Evolutionary conservation across 2,329 filamentous ascomycete species (phyloP).

Genomic region (Cryphonectria parasitica): DNA sequence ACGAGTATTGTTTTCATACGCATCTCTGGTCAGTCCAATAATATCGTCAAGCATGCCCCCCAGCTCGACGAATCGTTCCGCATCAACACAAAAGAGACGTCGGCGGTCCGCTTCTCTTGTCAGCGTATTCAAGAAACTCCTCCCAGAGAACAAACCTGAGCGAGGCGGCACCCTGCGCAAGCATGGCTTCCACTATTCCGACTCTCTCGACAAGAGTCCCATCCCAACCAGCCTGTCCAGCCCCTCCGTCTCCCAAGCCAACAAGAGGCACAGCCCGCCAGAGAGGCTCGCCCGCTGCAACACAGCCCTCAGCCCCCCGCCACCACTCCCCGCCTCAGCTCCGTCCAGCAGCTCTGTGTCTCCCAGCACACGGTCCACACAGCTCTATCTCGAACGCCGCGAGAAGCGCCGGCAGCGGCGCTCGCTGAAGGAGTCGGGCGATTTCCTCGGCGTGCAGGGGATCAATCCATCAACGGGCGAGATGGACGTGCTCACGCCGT

Average conservation of each 20-base stretch:
- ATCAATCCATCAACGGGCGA: conserved; percentile 61
- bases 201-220: conserved; percentile 25
- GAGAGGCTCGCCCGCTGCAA: conserved; percentile 43
- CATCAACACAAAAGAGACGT: conserved; percentile 13
- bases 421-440: conserved; percentile 56
- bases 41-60: neutral
- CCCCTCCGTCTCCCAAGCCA: neutral
- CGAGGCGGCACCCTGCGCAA: conserved; percentile 52
- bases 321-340: neutral
- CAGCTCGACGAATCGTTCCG: neutral
- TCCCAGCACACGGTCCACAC: conserved; percentile 26
- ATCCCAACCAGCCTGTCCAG: neutral
- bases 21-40: neutral
- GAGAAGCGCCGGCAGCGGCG: conserved; percentile 47
- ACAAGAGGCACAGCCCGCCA: conserved; percentile 26
- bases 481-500: conserved; percentile 47
- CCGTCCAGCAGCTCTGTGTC: conserved; percentile 18
- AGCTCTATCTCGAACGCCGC: conserved; percentile 39
- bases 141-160: conserved; percentile 55
- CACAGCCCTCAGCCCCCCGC: conserved; percentile 34
- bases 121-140: conserved; percentile 48
- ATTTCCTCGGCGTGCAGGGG: conserved; percentile 63
- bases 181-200: conserved; percentile 37
- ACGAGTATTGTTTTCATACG: neutral
- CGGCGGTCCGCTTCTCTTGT: conserved; percentile 38